Conservation (phyloP, 371 early-diverging fungal species). For the Blyttiomyces sp. region DNA sequence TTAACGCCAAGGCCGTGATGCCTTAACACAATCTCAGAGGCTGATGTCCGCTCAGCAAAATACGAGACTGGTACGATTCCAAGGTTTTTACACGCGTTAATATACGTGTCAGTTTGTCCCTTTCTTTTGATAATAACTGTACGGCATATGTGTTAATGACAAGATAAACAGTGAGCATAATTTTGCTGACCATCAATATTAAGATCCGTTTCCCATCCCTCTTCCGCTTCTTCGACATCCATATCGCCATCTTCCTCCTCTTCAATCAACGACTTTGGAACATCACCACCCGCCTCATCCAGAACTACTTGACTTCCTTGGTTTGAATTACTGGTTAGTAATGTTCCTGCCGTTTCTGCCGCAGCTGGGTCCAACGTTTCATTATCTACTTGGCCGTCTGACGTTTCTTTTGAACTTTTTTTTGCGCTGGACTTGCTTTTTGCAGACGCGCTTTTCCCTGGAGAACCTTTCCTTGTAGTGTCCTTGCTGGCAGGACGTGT, state of each 20-base stretch:
- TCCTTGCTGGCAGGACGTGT: background rate
- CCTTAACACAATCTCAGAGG: conserved; percentile 30
- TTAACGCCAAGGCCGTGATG: conserved; percentile 44
- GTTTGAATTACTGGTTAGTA: no score
- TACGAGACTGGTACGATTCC: conserved; percentile 43
- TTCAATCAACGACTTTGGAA: background rate
- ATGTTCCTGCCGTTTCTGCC: background rate
- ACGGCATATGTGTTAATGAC: no score
- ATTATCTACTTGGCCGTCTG: no score
- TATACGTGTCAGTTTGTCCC: conserved; percentile 30
- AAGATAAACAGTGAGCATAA: background rate
- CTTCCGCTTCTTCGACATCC: conserved; percentile 15
- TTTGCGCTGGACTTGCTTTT: no score
- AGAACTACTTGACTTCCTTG: background rate
- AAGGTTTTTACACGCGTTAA: conserved; percentile 35
- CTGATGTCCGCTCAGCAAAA: conserved; percentile 19
- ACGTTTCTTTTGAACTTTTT: no score
- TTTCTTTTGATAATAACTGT: conserved; percentile 29
- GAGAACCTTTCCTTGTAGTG: background rate
- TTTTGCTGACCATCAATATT: conserved; percentile 22
- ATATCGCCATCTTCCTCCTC: conserved; percentile 14
- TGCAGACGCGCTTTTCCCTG: no score
- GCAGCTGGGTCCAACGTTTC: background rate
- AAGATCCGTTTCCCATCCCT: conserved; percentile 25
- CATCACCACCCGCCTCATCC: background rate